Evolutionary conservation across 2,329 filamentous ascomycete species (phyloP).

Genomic region (Diplodia seriata): DNA sequence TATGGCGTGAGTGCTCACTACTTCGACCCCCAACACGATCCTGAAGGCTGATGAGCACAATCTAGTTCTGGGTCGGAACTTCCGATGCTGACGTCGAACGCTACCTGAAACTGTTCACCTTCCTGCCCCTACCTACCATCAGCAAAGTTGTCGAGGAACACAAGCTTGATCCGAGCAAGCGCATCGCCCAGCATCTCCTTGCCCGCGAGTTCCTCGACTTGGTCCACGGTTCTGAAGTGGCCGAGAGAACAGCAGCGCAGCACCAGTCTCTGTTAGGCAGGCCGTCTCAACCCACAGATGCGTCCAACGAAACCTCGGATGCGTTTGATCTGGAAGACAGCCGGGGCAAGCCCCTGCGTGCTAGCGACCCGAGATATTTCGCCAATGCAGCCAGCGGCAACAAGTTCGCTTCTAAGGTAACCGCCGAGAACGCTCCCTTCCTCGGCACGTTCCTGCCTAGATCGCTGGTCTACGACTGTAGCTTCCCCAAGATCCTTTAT

Average conservation of each 20-base stretch:
- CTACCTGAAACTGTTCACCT: constrained; percentile 89
- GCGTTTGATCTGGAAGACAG: not conserved
- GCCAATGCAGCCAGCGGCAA: constrained; percentile 43
- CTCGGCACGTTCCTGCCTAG: constrained; percentile 62
- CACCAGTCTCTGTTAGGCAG: constrained; percentile 57
- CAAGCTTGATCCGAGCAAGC: constrained; percentile 68
- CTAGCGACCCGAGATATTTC: constrained; percentile 36
- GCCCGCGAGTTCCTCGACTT: constrained; percentile 83
- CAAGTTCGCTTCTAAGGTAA: constrained; percentile 35
- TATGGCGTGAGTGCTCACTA: constrained; percentile 66
- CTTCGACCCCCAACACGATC: not conserved
- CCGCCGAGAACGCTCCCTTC: not conserved
- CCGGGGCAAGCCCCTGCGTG: not conserved
- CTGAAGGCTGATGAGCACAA: constrained; percentile 23
- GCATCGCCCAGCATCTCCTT: constrained; percentile 81
- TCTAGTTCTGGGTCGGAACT: constrained; percentile 81
- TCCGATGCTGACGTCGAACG: constrained; percentile 81
- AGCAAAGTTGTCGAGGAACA: constrained; percentile 72
- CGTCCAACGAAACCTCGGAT: not conserved
- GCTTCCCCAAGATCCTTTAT: constrained; percentile 65
- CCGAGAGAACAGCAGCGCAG: constrained; percentile 66
- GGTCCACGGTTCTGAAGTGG: constrained; percentile 73
- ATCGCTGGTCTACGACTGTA: constrained; percentile 61
- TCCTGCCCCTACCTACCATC: constrained; percentile 77
- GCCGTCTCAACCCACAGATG: not conserved